These are phyloP conservation scores for Coccinonectria pachysandricola DNA, from an alignment of 2,329 filamentous ascomycete genomes.

Conservation along the genomic window DNA sequence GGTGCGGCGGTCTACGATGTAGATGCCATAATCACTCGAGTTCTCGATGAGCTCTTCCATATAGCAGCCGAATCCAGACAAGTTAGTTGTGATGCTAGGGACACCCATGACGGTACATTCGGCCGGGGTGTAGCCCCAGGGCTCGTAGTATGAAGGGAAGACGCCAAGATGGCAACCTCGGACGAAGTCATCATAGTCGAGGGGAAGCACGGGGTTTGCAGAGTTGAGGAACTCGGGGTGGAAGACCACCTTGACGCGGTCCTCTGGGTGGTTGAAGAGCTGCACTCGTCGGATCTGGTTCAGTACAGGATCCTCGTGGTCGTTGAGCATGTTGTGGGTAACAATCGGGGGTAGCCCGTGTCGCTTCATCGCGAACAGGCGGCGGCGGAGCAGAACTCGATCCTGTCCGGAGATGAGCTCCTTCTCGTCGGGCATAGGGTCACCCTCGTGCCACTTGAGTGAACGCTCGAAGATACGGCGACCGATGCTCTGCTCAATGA, in stretches of 20 bases:
- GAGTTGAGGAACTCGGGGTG: constrained; percentile 97
- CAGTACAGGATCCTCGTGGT: constrained; percentile 83
- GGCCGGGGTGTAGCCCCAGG: constrained; percentile 96
- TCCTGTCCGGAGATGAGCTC: constrained; percentile 88
- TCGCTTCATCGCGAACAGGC: constrained; percentile 95
- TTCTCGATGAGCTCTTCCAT: constrained; percentile 99
- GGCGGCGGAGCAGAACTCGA: constrained; percentile 79
- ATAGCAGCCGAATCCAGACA: constrained; percentile 96
- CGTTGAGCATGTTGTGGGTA: constrained; percentile 97
- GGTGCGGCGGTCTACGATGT: constrained; percentile 90
- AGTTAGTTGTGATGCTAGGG: constrained; percentile 93
- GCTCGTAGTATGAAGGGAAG: constrained; percentile 97
- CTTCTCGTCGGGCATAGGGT: constrained; percentile 90
- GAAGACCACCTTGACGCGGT: constrained; percentile 96
- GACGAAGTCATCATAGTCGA: constrained; percentile 98
- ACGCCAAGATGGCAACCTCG: constrained; percentile 92
- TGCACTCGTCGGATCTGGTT: constrained; percentile 94
- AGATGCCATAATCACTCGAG: constrained; percentile 95
- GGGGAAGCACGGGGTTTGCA: constrained; percentile 82
- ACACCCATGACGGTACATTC: constrained; percentile 99
- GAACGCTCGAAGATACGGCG: constrained; percentile 92
- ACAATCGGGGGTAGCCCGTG: constrained; percentile 85
- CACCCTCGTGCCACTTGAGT: constrained; percentile 89
- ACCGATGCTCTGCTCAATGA: constrained; percentile 87
- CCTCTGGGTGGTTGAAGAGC: constrained; percentile 89